Evolutionary conservation across 106 monocot species (phyloP).

Genomic region (Dioscorea dumetorum): DNA sequence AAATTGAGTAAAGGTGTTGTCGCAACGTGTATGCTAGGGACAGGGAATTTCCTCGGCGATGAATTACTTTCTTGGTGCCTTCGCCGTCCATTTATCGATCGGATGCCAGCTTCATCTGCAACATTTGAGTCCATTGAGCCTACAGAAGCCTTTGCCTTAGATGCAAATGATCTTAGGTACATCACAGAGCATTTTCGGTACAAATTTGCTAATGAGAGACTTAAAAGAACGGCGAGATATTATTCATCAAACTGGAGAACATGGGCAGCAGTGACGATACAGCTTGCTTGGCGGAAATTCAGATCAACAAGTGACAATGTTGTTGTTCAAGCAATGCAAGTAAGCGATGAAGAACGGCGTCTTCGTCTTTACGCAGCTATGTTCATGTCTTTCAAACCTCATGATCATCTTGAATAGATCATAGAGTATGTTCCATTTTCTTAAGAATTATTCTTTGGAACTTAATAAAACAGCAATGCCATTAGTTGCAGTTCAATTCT

Average conservation of each 20-base stretch:
- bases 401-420: constrained; percentile 78
- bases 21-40: constrained; percentile 61
- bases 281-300: constrained; percentile 70
- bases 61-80: constrained; percentile 96
- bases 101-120: constrained; percentile 66
- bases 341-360: constrained; percentile 34
- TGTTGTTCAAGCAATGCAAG: neutral
- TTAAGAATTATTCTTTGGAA: neutral
- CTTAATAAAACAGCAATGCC: neutral
- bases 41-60: constrained; percentile 73
- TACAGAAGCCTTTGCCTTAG: constrained; percentile 67
- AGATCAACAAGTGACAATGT: constrained; percentile 15
- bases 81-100: constrained; percentile 71
- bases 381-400: constrained; percentile 83
- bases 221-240: constrained; percentile 74
- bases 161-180: constrained; percentile 60
- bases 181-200: constrained; percentile 91
- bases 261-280: constrained; percentile 90
- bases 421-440: neutral
- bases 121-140: constrained; percentile 59
- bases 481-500: neutral
- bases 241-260: constrained; percentile 89
- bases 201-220: constrained; percentile 78
- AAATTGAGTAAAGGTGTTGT: constrained; percentile 52
- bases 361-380: constrained; percentile 65